phyloP scores from a whole-genome alignment of 768 basidiomycete species.

The Trametes sanguinea region DNA sequence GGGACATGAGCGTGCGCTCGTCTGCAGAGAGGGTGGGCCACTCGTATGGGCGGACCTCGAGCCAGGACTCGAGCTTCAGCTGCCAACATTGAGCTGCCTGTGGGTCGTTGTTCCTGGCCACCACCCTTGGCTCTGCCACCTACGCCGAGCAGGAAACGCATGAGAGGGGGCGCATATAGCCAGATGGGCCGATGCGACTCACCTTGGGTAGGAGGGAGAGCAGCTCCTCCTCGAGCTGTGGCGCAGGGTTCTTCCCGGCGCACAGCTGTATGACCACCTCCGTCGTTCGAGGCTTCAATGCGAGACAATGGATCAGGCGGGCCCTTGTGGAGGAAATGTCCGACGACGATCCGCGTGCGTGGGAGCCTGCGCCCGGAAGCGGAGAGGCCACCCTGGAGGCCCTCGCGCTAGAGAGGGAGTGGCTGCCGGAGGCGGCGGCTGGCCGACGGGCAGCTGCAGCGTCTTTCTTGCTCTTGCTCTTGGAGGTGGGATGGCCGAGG shows the following conservation, averaged over 20 bases:
- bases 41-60: conserved; percentile 69
- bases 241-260: conserved; percentile 48
- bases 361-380: conserved; percentile 24
- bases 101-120: conserved; percentile 34
- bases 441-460: conserved; percentile 4
- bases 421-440: not conserved
- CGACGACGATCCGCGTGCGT: conserved; percentile 13
- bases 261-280: conserved; percentile 44
- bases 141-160: conserved; percentile 25
- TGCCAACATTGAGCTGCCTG: conserved; percentile 47
- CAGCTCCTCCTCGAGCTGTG: conserved; percentile 11
- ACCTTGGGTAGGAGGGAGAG: conserved; percentile 1
- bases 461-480: conserved; percentile 43
- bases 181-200: not conserved
- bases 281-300: conserved; percentile 48
- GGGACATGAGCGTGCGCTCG: conserved; percentile 52
- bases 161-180: conserved; percentile 1
- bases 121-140: conserved; percentile 51
- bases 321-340: conserved; percentile 31
- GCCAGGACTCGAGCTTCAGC: conserved; percentile 61
- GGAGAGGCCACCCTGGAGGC: conserved; percentile 27
- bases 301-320: conserved; percentile 56
- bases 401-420: not conserved
- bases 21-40: conserved; percentile 52
- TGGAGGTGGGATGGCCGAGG: conserved; percentile 24